Percentiles rank a stretch among this genome's conserved stretches.
These are phyloP conservation scores for Aspergillus ibericus DNA, from an alignment of 2,329 filamentous ascomycete species.

Conservation along the genomic window DNA sequence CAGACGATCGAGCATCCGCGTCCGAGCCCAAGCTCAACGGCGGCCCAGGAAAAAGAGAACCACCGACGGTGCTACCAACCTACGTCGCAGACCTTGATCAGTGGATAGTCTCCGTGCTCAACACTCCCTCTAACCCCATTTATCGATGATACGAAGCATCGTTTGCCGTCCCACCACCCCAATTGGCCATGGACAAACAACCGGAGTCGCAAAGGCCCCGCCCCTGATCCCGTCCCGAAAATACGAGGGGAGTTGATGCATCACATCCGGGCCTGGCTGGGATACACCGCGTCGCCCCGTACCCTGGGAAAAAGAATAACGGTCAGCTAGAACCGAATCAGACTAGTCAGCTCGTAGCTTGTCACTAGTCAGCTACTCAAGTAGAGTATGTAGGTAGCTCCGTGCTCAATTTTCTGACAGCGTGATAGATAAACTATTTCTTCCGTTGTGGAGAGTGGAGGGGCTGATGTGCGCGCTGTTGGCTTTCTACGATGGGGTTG, in stretches of 20 bases:
- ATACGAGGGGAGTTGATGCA: conserved; percentile 5
- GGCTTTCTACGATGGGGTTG: not conserved
- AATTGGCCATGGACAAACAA: not conserved
- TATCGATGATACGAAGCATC: not conserved
- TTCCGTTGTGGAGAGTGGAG: not conserved
- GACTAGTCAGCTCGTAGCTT: not conserved
- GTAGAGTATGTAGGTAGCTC: not conserved
- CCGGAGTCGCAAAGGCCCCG: not conserved
- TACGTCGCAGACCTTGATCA: not conserved
- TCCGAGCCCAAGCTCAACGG: not conserved
- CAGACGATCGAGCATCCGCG: not conserved
- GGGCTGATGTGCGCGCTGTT: not conserved
- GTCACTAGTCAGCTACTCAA: not conserved
- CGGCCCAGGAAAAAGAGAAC: not conserved
- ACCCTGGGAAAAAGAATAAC: conserved; percentile 5
- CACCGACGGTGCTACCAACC: not conserved
- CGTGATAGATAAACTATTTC: conserved; percentile 1
- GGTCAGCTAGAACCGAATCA: conserved; percentile 8
- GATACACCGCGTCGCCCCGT: not conserved
- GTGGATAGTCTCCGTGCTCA: not conserved
- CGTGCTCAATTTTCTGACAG: conserved; percentile 4
- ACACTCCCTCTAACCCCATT: not conserved
- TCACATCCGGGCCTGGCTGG: conserved; percentile 1
- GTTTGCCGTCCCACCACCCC: not conserved
- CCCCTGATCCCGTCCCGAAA: not conserved